These are phyloP conservation scores for Galeopsis tetrahit DNA, from an alignment of 257 asterid genomes.

Conservation along the genomic window DNA sequence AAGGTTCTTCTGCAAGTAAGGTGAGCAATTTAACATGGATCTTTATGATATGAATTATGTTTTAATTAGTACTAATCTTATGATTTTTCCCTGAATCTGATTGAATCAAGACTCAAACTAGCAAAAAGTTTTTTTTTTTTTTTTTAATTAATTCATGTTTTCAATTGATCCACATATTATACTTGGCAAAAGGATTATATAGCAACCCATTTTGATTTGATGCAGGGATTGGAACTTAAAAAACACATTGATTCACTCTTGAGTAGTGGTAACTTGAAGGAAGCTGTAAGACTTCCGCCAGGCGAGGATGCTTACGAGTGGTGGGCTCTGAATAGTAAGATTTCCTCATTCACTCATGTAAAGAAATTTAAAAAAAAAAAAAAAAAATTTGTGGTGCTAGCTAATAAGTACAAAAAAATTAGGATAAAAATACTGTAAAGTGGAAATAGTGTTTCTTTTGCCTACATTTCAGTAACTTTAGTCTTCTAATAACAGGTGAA, in stretches of 20 bases:
- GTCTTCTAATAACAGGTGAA: background rate
- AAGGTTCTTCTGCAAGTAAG: conserved; percentile 48
- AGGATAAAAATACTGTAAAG: background rate
- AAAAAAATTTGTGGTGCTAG: too few species aligned
- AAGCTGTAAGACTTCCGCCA: conserved; percentile 61
- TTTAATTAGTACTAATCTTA: background rate
- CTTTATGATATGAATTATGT: background rate
- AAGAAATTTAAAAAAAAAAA: too few species aligned
- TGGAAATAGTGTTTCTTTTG: background rate
- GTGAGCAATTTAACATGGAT: conserved; percentile 31
- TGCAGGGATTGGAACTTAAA: conserved; percentile 53
- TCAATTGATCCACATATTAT: background rate
- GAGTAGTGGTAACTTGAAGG: conserved; percentile 65
- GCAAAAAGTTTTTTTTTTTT: background rate
- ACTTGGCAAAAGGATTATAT: background rate
- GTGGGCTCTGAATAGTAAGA: conserved; percentile 69
- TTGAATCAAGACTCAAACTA: background rate
- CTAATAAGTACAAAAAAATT: background rate
- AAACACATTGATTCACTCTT: conserved; percentile 53
- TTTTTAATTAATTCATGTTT: background rate
- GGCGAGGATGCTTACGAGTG: conserved; percentile 70
- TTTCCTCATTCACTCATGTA: conserved; percentile 1
- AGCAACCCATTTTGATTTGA: background rate
- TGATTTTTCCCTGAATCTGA: background rate
- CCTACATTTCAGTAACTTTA: background rate